These are phyloP conservation scores for Tilletia caries DNA, from an alignment of 1,284 basidiomycete species.

Conservation along the genomic window DNA sequence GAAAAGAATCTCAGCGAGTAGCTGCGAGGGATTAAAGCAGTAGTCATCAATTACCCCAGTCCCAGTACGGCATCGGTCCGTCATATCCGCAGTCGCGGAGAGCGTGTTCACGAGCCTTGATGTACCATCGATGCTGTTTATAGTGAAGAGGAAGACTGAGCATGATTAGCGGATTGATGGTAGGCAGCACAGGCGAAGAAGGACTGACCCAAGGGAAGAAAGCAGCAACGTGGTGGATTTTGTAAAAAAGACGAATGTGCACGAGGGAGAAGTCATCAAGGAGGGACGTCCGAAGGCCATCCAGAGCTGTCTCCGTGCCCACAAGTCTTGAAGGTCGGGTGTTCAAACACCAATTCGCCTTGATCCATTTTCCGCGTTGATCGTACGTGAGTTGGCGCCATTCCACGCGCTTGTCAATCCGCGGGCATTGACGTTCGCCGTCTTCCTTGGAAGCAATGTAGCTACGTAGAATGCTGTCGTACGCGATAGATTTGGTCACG, in stretches of 20 bases:
- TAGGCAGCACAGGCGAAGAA: not conserved
- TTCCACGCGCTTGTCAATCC: not conserved
- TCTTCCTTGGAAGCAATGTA: not conserved
- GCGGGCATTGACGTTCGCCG: not conserved
- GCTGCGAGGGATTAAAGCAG: not conserved
- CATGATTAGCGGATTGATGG: not conserved
- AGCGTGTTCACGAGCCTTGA: not conserved
- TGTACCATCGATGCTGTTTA: not conserved
- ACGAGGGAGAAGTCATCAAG: not conserved
- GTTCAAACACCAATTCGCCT: not conserved
- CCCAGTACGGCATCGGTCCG: conserved; percentile 8
- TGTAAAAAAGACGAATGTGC: not conserved
- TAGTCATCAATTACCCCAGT: not conserved
- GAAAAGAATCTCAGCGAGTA: not conserved
- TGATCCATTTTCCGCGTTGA: not conserved
- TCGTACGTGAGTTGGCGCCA: not conserved
- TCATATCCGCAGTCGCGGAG: conserved; percentile 5
- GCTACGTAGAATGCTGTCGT: not conserved
- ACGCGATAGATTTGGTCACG: not conserved
- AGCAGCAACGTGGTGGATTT: not conserved
- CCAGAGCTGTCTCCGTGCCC: not conserved
- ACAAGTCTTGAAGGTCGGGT: not conserved
- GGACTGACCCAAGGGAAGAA: conserved; percentile 1
- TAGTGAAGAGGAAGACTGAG: not conserved
- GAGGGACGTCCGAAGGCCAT: not conserved